Percentiles rank a stretch among this genome's conserved stretches.
Evolutionary conservation across 2,329 filamentous ascomycete genomes (phyloP).

Genomic region (Coniochaeta sp.): DNA sequence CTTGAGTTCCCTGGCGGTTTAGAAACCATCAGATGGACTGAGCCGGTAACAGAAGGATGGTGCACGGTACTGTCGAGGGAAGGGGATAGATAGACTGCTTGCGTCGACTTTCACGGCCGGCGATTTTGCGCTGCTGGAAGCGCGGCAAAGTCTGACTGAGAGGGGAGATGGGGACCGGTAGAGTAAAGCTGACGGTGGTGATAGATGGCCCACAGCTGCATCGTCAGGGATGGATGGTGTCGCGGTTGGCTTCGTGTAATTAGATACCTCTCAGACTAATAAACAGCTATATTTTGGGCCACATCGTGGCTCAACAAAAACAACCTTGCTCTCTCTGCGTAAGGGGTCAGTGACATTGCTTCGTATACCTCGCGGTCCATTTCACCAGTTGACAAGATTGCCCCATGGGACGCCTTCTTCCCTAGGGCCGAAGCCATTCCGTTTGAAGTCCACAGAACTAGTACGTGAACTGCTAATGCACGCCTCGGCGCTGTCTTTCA

Average conservation of each 20-base stretch:
- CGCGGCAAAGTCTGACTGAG: background rate
- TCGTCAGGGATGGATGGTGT: background rate
- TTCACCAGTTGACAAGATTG: no score
- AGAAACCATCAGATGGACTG: background rate
- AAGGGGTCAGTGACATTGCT: no score
- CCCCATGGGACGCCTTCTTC: no score
- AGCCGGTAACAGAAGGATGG: background rate
- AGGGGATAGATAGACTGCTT: no score
- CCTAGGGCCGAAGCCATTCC: no score
- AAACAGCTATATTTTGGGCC: background rate
- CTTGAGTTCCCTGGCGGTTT: background rate
- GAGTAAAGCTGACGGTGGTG: no score
- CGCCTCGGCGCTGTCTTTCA: no score
- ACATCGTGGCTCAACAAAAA: background rate
- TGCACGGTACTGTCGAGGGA: background rate
- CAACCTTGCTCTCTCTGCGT: no score
- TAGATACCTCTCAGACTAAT: slow-evolving; percentile 1
- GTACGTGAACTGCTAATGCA: no score
- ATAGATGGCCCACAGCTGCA: background rate
- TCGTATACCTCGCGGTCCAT: no score
- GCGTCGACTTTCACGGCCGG: background rate
- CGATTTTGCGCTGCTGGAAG: background rate
- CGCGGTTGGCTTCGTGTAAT: background rate
- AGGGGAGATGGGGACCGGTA: background rate
- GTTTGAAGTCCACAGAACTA: no score